Conservation (phyloP, 306 rosid species). For the Sechiopsis laciniata region DNA sequence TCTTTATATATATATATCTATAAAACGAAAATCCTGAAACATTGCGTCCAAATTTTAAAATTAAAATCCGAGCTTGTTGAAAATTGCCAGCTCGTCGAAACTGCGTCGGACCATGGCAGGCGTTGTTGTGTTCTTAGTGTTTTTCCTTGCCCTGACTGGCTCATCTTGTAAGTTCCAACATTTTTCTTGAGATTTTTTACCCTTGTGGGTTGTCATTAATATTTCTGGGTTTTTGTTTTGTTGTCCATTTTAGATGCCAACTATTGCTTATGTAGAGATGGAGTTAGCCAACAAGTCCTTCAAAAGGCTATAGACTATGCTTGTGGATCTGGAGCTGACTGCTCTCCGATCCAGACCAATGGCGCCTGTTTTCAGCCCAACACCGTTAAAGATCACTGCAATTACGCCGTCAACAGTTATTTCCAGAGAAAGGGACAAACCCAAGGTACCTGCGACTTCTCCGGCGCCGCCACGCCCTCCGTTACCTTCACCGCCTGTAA, state of each 20-base stretch:
- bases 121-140: conserved; percentile 33
- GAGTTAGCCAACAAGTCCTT: conserved; percentile 45
- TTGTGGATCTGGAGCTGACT: conserved; percentile 96
- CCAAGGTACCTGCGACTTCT: conserved; percentile 69
- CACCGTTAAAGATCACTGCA: conserved; percentile 85
- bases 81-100: not conserved
- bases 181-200: not conserved
- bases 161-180: conserved; percentile 48
- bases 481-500: conserved; percentile 53
- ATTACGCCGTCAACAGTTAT: conserved; percentile 82
- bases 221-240: no score
- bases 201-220: not conserved
- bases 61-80: not conserved
- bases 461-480: conserved; percentile 44
- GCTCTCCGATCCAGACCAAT: conserved; percentile 49
- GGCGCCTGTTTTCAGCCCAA: conserved; percentile 80
- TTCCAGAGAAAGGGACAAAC: conserved; percentile 63
- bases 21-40: no score
- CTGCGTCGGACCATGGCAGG: conserved; percentile 36
- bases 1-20: not conserved
- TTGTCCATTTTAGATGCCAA: conserved; percentile 42
- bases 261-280: conserved; percentile 83
- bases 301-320: conserved; percentile 88
- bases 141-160: conserved; percentile 40
- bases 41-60: no score